Percentiles rank a stretch among this genome's conserved stretches.
These are phyloP conservation scores for Aspergillus conjunctus DNA, from an alignment of 495 filamentous ascomycete species.

Conservation along the genomic window DNA sequence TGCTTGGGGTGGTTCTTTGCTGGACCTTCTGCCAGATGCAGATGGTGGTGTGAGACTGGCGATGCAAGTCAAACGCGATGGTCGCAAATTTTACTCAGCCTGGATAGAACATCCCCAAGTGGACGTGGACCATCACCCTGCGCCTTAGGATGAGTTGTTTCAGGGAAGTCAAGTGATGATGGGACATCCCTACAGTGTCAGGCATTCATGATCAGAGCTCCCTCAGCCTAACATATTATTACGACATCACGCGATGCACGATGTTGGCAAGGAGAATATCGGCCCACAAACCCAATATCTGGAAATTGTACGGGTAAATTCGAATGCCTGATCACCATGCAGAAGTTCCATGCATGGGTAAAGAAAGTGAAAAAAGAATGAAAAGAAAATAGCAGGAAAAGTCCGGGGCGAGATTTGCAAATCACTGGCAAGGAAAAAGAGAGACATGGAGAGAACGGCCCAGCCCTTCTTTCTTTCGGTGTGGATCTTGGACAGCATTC, in stretches of 20 bases:
- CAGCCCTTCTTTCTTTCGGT: neutral
- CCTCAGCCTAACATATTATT: neutral
- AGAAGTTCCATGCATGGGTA: neutral
- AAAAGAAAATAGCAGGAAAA: neutral
- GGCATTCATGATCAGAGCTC: conserved; percentile 12
- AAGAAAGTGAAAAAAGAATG: neutral
- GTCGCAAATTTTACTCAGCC: neutral
- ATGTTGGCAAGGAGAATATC: conserved; percentile 15
- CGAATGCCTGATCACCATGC: neutral
- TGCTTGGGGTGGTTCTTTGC: neutral
- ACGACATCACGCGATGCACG: conserved; percentile 13
- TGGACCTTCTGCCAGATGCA: neutral
- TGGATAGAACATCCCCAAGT: neutral
- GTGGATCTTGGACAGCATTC: too few species aligned
- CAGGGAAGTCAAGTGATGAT: conserved; percentile 9
- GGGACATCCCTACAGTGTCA: conserved; percentile 19
- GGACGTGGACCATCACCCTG: neutral
- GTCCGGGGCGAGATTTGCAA: neutral
- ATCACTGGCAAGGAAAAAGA: neutral
- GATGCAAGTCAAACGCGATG: neutral
- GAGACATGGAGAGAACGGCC: neutral
- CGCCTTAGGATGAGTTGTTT: neutral
- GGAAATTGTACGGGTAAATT: neutral
- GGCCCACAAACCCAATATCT: conserved; percentile 4
- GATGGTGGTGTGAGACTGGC: neutral